phyloP scores from a whole-genome alignment of 2,329 filamentous ascomycete genomes.

The Aspergillus aculeatinus region DNA sequence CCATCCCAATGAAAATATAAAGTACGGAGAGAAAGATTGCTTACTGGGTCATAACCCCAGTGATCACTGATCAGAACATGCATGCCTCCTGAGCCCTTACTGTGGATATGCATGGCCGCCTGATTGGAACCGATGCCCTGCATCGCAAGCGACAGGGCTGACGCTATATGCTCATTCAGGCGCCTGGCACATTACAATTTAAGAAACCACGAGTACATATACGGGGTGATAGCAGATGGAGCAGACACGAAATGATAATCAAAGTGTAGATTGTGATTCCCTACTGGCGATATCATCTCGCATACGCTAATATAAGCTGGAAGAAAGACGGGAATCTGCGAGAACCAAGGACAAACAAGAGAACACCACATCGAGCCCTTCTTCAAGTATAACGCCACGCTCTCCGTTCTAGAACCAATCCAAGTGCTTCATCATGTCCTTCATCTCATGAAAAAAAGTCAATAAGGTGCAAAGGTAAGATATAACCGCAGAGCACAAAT shows the following conservation, averaged over 20 bases:
- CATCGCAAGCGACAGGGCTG: neutral
- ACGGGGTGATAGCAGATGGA: neutral
- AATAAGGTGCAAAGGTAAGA: neutral
- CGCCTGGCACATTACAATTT: neutral
- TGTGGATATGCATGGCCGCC: neutral
- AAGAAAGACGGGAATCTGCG: neutral
- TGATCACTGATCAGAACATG: neutral
- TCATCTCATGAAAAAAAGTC: neutral
- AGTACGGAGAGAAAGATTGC: too few relatives aligned
- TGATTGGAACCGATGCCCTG: neutral
- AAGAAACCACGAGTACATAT: too few relatives aligned
- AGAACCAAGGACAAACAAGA: neutral
- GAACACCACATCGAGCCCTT: conserved; percentile 3
- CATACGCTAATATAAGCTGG: neutral
- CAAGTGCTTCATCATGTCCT: conserved; percentile 29
- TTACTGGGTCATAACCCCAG: too few relatives aligned
- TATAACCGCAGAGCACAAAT: conserved; percentile 3
- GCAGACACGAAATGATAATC: neutral
- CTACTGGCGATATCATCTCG: neutral
- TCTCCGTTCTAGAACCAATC: conserved; percentile 29
- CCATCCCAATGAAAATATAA: too few relatives aligned
- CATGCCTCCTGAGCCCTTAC: neutral
- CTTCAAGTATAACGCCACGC: conserved; percentile 18
- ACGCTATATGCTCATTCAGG: neutral
- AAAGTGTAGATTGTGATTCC: neutral